Evolutionary conservation across 306 rosid genomes (phyloP).

Genomic region (Oxytropis ochrocephala): DNA sequence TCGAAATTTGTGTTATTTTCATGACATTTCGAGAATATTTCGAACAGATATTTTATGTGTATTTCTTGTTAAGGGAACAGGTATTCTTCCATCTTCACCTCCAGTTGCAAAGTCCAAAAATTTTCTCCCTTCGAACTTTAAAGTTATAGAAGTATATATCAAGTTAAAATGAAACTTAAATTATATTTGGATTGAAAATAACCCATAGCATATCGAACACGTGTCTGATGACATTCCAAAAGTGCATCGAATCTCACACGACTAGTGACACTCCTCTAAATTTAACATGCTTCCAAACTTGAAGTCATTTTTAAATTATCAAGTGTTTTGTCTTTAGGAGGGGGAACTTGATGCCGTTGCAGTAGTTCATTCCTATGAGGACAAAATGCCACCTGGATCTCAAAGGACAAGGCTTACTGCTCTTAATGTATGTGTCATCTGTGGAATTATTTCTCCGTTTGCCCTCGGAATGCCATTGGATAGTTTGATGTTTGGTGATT

Average conservation of each 20-base stretch:
- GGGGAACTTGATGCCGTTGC: slow-evolving; percentile 71
- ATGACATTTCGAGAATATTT: neutral
- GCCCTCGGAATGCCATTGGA: slow-evolving; percentile 7
- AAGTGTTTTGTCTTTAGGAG: slow-evolving; percentile 47
- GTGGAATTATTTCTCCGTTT: slow-evolving; percentile 16
- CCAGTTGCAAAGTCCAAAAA: neutral
- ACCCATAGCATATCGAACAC: neutral
- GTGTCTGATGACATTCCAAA: neutral
- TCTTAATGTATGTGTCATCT: slow-evolving; percentile 53
- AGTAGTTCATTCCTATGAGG: slow-evolving; percentile 86
- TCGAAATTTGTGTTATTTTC: neutral
- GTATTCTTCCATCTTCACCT: neutral
- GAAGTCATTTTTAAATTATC: slow-evolving; percentile 8
- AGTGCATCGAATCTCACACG: neutral
- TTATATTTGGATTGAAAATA: neutral
- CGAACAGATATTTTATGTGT: too few relatives aligned
- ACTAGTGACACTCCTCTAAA: neutral
- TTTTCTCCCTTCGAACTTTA: neutral
- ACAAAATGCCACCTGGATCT: slow-evolving; percentile 59
- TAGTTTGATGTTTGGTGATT: neutral
- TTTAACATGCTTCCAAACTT: slow-evolving; percentile 16
- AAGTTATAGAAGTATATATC: neutral
- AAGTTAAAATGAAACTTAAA: neutral
- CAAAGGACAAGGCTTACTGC: slow-evolving; percentile 82
- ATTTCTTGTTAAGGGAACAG: neutral